Evolutionary conservation across 2,329 filamentous ascomycete species (phyloP).

Genomic region (Septoria linicola): DNA sequence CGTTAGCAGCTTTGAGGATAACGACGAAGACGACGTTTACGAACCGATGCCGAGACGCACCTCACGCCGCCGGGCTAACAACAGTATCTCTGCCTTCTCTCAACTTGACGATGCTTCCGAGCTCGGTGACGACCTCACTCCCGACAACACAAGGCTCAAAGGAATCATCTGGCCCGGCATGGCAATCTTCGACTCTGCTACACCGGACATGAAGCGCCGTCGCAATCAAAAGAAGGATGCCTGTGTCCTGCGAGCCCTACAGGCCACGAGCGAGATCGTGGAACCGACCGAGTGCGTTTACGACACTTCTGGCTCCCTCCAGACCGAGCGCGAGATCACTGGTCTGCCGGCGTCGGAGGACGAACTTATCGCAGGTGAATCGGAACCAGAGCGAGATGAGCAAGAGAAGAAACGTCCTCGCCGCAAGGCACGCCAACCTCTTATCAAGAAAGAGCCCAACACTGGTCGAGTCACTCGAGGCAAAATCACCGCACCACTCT

Average conservation of each 20-base stretch:
- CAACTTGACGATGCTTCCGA: constrained; percentile 29
- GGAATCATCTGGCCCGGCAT: constrained; percentile 75
- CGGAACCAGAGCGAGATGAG: constrained; percentile 33
- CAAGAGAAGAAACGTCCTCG: constrained; percentile 30
- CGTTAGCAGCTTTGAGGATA: constrained; percentile 28
- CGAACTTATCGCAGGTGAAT: constrained; percentile 36
- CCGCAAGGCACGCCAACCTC: constrained; percentile 26
- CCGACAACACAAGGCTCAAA: constrained; percentile 56
- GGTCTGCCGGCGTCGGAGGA: constrained; percentile 45
- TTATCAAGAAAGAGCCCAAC: constrained; percentile 34
- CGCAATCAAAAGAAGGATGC: constrained; percentile 75
- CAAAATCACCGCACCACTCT: constrained; percentile 14
- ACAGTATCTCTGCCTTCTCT: constrained; percentile 21
- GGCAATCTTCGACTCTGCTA: constrained; percentile 78
- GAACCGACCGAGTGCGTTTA: constrained; percentile 66
- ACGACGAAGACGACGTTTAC: constrained; percentile 27
- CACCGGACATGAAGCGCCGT: constrained; percentile 68
- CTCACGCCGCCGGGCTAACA: constrained; percentile 6
- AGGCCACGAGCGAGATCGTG: constrained; percentile 62
- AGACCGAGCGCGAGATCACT: constrained; percentile 47
- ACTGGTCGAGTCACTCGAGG: constrained; percentile 25
- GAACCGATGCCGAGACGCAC: constrained; percentile 10
- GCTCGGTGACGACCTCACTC: constrained; percentile 32
- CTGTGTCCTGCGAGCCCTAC: constrained; percentile 68
- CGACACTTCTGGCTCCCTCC: constrained; percentile 45